Evolutionary conservation across 306 rosid species (phyloP).

Genomic region (Lathyrus tuberosus): DNA sequence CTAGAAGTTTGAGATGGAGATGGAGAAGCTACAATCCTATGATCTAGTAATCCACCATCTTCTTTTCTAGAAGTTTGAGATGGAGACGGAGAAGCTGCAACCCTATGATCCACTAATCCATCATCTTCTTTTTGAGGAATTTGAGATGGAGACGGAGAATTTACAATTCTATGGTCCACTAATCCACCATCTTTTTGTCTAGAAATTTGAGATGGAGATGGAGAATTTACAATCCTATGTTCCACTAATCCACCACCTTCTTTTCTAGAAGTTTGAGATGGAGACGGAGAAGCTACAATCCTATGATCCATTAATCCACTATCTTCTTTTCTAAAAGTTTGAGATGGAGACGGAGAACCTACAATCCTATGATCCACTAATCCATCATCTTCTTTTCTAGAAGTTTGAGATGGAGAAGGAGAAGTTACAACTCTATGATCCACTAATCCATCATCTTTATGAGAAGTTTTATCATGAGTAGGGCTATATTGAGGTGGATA

Average conservation of each 20-base stretch:
- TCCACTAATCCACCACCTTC: background rate
- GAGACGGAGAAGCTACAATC: background rate
- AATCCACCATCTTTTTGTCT: slow-evolving; percentile 23
- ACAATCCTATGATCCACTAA: too few relatives aligned
- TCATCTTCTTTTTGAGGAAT: slow-evolving; percentile 28
- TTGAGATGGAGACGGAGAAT: background rate
- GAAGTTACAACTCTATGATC: too few relatives aligned
- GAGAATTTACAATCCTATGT: background rate
- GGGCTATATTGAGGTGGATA: background rate
- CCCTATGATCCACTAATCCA: too few relatives aligned
- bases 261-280: slow-evolving; percentile 37
- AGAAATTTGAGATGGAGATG: slow-evolving; percentile 20
- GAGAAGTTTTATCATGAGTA: background rate
- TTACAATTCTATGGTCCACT: too few relatives aligned
- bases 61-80: too few relatives aligned
- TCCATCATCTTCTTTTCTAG: too few relatives aligned
- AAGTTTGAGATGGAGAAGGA: too few relatives aligned
- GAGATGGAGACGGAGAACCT: background rate
- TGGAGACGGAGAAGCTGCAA: too few relatives aligned
- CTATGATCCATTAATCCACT: too few relatives aligned
- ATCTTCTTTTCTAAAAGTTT: slow-evolving; percentile 35
- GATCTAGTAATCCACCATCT: too few relatives aligned
- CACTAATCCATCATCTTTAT: background rate
- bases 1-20: slow-evolving; percentile 28
- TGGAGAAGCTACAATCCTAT: too few relatives aligned